Evolutionary conservation across 768 basidiomycete species (phyloP), one percentile per base, ranked within the genome.

Genomic region (Panaeolus cyanescens): DNA sequence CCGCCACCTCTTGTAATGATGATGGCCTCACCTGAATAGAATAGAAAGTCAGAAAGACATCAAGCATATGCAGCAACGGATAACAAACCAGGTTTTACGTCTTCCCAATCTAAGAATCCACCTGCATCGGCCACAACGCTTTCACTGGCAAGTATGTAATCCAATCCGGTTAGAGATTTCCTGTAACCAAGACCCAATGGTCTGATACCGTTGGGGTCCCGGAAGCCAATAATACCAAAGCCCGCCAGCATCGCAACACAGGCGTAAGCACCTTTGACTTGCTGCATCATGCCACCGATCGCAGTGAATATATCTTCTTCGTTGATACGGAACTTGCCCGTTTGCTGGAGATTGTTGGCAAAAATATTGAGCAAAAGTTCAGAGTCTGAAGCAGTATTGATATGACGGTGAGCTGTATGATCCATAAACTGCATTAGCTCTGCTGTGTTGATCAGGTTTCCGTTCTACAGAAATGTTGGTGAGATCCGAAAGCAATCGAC

Each of bases 241-340:
- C 97, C 97, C 30, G 97, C 96, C 37, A 99, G 85, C 97, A 99
- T 99, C n/a, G 92, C 94, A 10, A 95, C 91, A 71, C 96, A 98
- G 1, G 96, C 96, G 74, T 99, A 99, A 2, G 95, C 96, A 54
- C 97, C 97, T 68, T 84, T 90, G 72, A 89, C 90, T 64, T 94
- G 89, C 60, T 83, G 77, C 90, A 95, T 98, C 74, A 98, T 84
- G 6, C 91, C 91, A 12, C 91, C 84, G 58, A 98, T 88, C 32
- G 97, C 96, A 15, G 88, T 92, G 76, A 99, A 99, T 66, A 99
- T 97, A 75, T 99, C 97, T 67, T 99, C 97, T 71, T 98, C 96
- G 71, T 99, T 99, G 79, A 99, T 99, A 62, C 95, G 93, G 77
- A 98, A 96, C 75, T 99, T 99, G 59, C 96, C 97, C 9, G 96